A percentile compares a stretch with the other conserved stretches of the same genome.
Conservation (phyloP, 768 basidiomycete species). For the Ramaria rubella region DNA sequence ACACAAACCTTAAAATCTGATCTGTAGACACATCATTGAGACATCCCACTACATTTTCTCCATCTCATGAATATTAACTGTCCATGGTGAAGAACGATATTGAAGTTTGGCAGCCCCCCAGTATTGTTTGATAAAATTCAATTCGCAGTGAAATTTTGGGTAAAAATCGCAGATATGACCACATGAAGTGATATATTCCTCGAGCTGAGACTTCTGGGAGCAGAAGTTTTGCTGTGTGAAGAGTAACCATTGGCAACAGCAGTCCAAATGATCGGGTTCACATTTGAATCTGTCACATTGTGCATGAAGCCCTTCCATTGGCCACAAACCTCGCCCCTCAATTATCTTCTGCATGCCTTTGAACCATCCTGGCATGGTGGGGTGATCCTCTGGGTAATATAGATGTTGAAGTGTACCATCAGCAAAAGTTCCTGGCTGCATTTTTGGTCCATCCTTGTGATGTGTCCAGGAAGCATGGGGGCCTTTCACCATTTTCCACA, state of each 20-base stretch:
- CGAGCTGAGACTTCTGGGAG: constrained; percentile 26
- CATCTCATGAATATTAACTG: constrained; percentile 27
- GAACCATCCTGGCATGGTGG: constrained; percentile 15
- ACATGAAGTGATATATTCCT: constrained; percentile 23
- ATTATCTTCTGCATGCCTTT: constrained; percentile 17
- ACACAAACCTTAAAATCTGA: not conserved
- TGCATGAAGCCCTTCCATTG: constrained; percentile 3
- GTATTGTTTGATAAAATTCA: constrained; percentile 40
- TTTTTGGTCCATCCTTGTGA: constrained; percentile 9
- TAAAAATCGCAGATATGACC: constrained; percentile 30
- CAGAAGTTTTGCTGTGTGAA: constrained; percentile 38
- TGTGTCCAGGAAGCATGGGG: constrained; percentile 7
- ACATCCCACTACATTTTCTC: constrained; percentile 21
- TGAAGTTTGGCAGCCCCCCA: constrained; percentile 32
- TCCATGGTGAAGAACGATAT: constrained; percentile 24
- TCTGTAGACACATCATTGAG: constrained; percentile 26
- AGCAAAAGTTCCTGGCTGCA: constrained; percentile 1
- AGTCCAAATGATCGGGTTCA: constrained; percentile 13
- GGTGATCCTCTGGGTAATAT: constrained; percentile 17
- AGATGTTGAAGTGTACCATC: constrained; percentile 5
- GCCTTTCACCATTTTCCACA: not conserved
- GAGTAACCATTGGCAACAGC: constrained; percentile 29
- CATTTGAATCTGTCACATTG: constrained; percentile 28
- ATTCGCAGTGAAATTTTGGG: constrained; percentile 39
- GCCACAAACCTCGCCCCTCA: constrained; percentile 9